Conservation (phyloP, 805 yeast species). For the Middelhovenomyces tepae region DNA sequence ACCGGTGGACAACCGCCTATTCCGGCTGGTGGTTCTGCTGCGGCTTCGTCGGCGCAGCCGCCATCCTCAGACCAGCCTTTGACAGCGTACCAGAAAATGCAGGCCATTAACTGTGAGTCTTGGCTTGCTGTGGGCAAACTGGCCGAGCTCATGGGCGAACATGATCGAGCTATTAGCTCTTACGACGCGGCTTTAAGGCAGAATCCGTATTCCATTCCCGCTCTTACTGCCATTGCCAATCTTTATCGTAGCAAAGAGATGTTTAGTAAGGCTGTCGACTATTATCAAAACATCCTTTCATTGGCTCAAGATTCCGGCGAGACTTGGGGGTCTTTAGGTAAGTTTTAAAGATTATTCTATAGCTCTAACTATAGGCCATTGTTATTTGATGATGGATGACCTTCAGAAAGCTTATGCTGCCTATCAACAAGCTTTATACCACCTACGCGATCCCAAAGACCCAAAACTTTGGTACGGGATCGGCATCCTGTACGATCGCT, state of each 20-base stretch:
- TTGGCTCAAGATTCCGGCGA: slow-evolving; percentile 85
- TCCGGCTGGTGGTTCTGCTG: no score
- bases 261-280: slow-evolving; percentile 89
- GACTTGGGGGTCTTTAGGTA: slow-evolving; percentile 79
- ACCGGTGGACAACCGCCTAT: no score
- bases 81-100: slow-evolving; percentile 23
- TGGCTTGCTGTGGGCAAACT: slow-evolving; percentile 86
- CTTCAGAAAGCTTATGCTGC: slow-evolving; percentile 92
- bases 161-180: slow-evolving; percentile 80
- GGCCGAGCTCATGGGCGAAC: slow-evolving; percentile 84
- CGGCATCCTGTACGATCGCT: slow-evolving; percentile 91
- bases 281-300: slow-evolving; percentile 78
- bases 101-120: slow-evolving; percentile 39
- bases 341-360: not conserved
- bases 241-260: slow-evolving; percentile 82
- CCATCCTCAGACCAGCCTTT: no score
- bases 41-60: no score
- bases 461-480: slow-evolving; percentile 99
- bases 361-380: slow-evolving; percentile 53
- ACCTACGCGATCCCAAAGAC: slow-evolving; percentile 84
- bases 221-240: slow-evolving; percentile 78
- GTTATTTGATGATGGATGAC: slow-evolving; percentile 94
- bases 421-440: slow-evolving; percentile 90
- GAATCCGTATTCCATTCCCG: slow-evolving; percentile 78
- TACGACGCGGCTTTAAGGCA: slow-evolving; percentile 82